A percentile compares a stretch with the other conserved stretches of the same genome.
Conservation (phyloP, 2,329 filamentous ascomycete genomes). For the Aspergillus unguis region DNA sequence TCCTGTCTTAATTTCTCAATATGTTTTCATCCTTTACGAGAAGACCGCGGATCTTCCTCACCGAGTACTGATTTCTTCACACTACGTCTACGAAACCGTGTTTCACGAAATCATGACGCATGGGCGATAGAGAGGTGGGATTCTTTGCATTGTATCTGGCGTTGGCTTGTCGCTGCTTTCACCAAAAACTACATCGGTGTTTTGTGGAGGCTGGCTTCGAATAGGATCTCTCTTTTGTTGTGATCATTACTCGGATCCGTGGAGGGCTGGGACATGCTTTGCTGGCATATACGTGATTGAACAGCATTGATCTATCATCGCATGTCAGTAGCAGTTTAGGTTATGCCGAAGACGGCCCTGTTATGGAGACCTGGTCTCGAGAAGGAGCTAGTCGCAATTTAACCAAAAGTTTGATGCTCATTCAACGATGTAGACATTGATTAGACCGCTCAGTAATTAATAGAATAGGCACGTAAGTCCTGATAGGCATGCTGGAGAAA, state of each 20-base stretch:
- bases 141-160: slow-evolving; percentile 44
- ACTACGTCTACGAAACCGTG: slow-evolving; percentile 18
- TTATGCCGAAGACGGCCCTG: slow-evolving; percentile 25
- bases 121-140: slow-evolving; percentile 30
- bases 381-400: slow-evolving; percentile 28
- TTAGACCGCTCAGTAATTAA: too few relatives aligned
- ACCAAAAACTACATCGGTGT: slow-evolving; percentile 32
- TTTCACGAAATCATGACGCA: slow-evolving; percentile 21
- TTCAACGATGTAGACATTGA: neutral
- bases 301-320: slow-evolving; percentile 23
- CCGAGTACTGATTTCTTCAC: slow-evolving; percentile 22
- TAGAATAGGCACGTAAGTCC: too few relatives aligned
- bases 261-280: slow-evolving; percentile 35
- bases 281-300: slow-evolving; percentile 32
- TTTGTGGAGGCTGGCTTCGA: slow-evolving; percentile 30
- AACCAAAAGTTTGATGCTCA: slow-evolving; percentile 22
- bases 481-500: too few relatives aligned
- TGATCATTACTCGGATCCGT: slow-evolving; percentile 34
- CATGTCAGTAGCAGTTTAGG: slow-evolving; percentile 24
- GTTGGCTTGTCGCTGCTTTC: slow-evolving; percentile 39
- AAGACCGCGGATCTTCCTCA: slow-evolving; percentile 24
- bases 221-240: slow-evolving; percentile 26
- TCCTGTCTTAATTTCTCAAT: slow-evolving; percentile 4
- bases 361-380: slow-evolving; percentile 23
- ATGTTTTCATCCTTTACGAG: slow-evolving; percentile 6